phyloP scores from a whole-genome alignment of 169 alveolate species.

The Eimeria maxima region DNA sequence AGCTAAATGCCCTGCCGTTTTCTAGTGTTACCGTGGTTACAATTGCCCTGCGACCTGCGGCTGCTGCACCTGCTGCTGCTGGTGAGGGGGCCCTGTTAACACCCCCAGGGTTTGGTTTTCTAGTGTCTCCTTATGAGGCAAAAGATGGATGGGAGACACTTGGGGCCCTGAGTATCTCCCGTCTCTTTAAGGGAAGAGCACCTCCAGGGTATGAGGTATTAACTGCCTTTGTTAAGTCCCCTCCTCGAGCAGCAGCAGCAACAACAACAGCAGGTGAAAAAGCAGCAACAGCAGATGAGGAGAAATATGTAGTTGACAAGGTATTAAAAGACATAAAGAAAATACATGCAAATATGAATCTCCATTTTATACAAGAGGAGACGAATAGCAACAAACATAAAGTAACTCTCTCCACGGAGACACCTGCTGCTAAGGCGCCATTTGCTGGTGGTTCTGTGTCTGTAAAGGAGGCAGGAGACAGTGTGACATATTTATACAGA shows the following conservation, averaged over 20 bases:
- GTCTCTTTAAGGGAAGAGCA: slow-evolving; percentile 43
- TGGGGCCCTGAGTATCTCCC: slow-evolving; percentile 67
- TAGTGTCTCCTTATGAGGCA: slow-evolving; percentile 46
- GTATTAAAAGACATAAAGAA: background rate
- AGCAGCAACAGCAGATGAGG: background rate
- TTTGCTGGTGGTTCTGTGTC: background rate
- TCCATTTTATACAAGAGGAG: background rate
- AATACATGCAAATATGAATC: background rate
- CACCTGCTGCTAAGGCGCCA: background rate
- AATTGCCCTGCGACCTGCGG: slow-evolving; percentile 17
- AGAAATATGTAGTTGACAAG: background rate
- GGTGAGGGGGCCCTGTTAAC: background rate
- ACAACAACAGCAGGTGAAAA: background rate
- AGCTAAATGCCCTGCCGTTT: background rate
- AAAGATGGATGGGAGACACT: slow-evolving; percentile 25
- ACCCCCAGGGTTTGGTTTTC: slow-evolving; percentile 54
- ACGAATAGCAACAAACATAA: no score
- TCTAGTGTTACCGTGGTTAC: slow-evolving; percentile 39
- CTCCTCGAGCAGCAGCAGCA: background rate
- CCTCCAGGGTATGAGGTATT: background rate
- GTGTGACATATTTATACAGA: background rate
- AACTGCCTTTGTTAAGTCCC: slow-evolving; percentile 27
- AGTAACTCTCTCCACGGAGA: background rate
- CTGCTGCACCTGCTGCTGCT: background rate
- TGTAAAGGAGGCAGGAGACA: background rate